These are phyloP conservation scores for Albugo laibachii DNA, from an alignment of 352 stramenopile species.

Conservation along the genomic window DNA sequence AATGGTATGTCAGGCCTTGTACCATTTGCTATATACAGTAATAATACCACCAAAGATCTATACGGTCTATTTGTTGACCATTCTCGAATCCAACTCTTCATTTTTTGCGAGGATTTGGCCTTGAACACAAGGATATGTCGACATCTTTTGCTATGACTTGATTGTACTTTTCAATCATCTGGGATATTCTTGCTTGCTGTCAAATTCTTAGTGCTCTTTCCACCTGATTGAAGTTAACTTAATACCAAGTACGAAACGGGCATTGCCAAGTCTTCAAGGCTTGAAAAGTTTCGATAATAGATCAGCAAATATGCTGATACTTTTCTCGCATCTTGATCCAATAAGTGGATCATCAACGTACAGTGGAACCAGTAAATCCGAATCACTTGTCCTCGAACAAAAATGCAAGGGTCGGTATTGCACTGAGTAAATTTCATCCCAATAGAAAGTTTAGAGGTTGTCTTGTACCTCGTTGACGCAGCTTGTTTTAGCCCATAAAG, in stretches of 20 bases:
- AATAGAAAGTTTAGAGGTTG: too few species aligned
- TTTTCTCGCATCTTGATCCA: too few species aligned
- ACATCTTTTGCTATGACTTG: not conserved
- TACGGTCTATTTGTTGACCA: not conserved
- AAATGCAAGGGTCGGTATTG: too few species aligned
- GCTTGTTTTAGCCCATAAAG: too few species aligned
- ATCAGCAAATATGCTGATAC: not conserved
- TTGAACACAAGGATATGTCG: not conserved
- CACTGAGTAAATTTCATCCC: too few species aligned
- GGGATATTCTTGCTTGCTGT: too few species aligned
- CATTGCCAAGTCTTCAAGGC: not conserved
- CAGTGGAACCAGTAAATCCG: too few species aligned
- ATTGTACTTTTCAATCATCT: not conserved
- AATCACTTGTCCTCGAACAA: too few species aligned
- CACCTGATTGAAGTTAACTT: not conserved
- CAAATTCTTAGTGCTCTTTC: too few species aligned
- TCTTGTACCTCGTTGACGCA: too few species aligned
- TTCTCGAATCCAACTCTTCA: not conserved
- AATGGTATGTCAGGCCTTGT: not conserved
- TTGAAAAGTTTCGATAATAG: not conserved
- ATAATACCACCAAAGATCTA: not conserved
- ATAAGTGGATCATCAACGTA: too few species aligned
- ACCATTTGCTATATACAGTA: not conserved
- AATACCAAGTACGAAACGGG: not conserved
- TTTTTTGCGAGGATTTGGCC: not conserved